Evolutionary conservation across 495 filamentous ascomycete genomes (phyloP), one percentile per base, ranked within the genome.

Genomic region (Jackrogersella minutella): DNA sequence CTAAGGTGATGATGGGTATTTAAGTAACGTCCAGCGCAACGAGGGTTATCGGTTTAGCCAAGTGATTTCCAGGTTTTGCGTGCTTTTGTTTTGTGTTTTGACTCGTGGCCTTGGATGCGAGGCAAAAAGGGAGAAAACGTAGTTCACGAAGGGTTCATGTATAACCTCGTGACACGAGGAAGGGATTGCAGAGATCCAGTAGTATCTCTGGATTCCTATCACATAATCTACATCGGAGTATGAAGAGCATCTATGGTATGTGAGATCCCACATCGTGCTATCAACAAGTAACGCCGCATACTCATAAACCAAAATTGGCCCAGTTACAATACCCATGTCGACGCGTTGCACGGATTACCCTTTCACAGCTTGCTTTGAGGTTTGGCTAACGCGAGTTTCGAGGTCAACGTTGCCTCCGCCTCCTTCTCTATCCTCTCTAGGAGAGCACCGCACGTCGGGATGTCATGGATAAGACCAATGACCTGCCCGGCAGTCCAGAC

Each of bases 401-500:
- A 77, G 51, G 58, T 78, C 55, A 88, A 66, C 7, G 84, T 82
- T 44, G 77, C 77, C 73, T 87, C 85, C 0, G 86, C 86, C 67
- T 88, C 86, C 67, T 77, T 82, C 74, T 88, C 86, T 56, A 88
- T 87, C 49, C 86, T 79, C 51, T 73, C 77, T 3, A 87, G 54
- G 11, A 89, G 76, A 0, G 71, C 82, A 49, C 78, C 80, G 66
- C 86, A 89, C 2, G 84, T 85, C 13, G 86, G 86, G 26, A 89
- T 88, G 62, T 89, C 86, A 52, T 89, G 80, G 56, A 89, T 88
- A 21, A 88, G 72, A n/a, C 86, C 86, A 63, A 89, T 88, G 34
- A 88, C 86, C 64, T 87, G 85, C 3, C 86, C 86, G 16, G 86
- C 86, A 36, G 86, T 88, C 86, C 86, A 88, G 53, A 88, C 81